phyloP scores from a whole-genome alignment of 257 asterid species.

The Solanum etuberosum region DNA sequence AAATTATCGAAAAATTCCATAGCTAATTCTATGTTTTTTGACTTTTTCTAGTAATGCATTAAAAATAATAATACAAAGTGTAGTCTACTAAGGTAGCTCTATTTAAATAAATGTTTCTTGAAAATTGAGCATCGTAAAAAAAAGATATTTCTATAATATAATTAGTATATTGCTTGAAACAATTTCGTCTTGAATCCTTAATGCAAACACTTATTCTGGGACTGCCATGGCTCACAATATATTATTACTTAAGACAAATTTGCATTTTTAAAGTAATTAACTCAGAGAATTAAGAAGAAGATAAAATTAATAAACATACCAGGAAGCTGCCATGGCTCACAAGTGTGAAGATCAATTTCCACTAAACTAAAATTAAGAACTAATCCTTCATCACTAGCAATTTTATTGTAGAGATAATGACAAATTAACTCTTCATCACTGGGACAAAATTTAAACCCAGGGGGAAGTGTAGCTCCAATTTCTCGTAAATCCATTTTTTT shows the following conservation, averaged over 20 bases:
- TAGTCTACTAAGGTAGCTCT: background rate
- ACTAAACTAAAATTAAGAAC: constrained; percentile 49
- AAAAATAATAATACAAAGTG: background rate
- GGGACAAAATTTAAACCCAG: constrained; percentile 55
- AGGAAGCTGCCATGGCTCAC: constrained; percentile 99
- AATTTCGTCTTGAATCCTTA: background rate
- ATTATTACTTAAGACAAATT: background rate
- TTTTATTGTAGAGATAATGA: constrained; percentile 58
- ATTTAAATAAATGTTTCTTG: background rate
- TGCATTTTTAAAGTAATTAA: background rate
- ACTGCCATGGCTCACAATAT: background rate
- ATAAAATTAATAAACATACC: constrained; percentile 54
- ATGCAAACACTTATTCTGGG: background rate
- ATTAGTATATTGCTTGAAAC: background rate
- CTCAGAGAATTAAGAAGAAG: constrained; percentile 15
- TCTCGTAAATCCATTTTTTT: constrained; percentile 42
- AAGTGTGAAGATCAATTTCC: constrained; percentile 77
- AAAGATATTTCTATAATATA: no score
- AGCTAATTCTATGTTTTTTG: no score
- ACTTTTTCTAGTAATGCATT: background rate
- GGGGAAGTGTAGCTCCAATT: constrained; percentile 51
- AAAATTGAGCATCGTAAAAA: background rate
- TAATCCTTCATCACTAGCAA: constrained; percentile 24
- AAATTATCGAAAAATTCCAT: no score
- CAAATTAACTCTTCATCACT: constrained; percentile 52